Evolutionary conservation across 2,329 filamentous ascomycete species (phyloP).

Genomic region (Exophiala viscosa): DNA sequence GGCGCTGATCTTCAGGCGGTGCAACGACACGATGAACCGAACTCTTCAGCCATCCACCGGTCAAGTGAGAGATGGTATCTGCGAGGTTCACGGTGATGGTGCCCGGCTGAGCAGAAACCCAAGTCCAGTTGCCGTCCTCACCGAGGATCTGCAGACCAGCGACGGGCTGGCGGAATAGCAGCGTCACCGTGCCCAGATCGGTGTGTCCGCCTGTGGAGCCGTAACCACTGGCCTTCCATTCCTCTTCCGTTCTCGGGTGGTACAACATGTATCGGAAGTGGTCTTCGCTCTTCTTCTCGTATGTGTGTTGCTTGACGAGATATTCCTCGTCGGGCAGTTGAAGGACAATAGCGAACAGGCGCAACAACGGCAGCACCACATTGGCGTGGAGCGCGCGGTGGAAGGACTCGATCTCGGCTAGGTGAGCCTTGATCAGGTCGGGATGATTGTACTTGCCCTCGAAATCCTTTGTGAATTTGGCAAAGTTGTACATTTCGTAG

Average conservation of each 20-base stretch:
- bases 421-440: slow-evolving; percentile 45
- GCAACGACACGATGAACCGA: slow-evolving; percentile 49
- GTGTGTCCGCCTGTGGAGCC: slow-evolving; percentile 51
- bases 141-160: slow-evolving; percentile 53
- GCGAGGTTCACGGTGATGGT: slow-evolving; percentile 51
- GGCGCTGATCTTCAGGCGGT: slow-evolving; percentile 47
- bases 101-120: slow-evolving; percentile 44
- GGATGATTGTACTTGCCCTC: slow-evolving; percentile 42
- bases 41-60: slow-evolving; percentile 50
- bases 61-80: slow-evolving; percentile 47
- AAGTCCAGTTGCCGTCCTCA: slow-evolving; percentile 46
- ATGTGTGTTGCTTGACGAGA: slow-evolving; percentile 55
- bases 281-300: slow-evolving; percentile 55
- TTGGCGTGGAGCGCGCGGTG: slow-evolving; percentile 50
- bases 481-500: slow-evolving; percentile 57
- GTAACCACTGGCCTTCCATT: slow-evolving; percentile 42
- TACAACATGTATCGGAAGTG: slow-evolving; percentile 61
- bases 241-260: slow-evolving; percentile 45
- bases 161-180: slow-evolving; percentile 57
- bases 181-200: slow-evolving; percentile 53
- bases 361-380: slow-evolving; percentile 53
- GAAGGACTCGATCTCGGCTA: slow-evolving; percentile 55
- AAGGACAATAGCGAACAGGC: slow-evolving; percentile 57
- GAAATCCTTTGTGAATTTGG: slow-evolving; percentile 51
- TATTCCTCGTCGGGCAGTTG: slow-evolving; percentile 57